Evolutionary conservation across 495 filamentous ascomycete genomes (phyloP).

Genomic region (Penicillium daleae): DNA sequence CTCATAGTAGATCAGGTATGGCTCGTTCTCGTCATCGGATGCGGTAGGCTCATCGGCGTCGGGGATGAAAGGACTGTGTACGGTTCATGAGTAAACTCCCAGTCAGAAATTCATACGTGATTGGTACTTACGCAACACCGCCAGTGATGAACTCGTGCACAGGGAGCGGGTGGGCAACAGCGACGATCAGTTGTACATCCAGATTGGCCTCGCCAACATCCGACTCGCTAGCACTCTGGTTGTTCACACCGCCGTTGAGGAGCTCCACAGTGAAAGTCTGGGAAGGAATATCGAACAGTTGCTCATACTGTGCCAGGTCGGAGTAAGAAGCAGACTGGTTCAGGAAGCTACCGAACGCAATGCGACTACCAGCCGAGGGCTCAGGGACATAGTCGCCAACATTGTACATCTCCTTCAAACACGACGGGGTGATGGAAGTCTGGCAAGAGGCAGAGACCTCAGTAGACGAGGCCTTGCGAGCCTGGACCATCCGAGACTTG

Average conservation of each 20-base stretch:
- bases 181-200: conserved; percentile 67
- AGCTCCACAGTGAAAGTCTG: conserved; percentile 60
- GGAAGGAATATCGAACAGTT: conserved; percentile 37
- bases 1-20: conserved; percentile 66
- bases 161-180: conserved; percentile 58
- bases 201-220: conserved; percentile 65
- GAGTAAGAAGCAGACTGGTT: conserved; percentile 48
- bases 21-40: conserved; percentile 60
- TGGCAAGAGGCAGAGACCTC: conserved; percentile 49
- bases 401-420: conserved; percentile 64
- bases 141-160: conserved; percentile 65
- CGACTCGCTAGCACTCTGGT: conserved; percentile 46
- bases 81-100: too few relatives aligned
- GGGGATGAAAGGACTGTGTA: conserved; percentile 53
- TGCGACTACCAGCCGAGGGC: conserved; percentile 46
- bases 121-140: conserved; percentile 47
- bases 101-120: too few relatives aligned
- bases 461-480: conserved; percentile 15
- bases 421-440: conserved; percentile 57
- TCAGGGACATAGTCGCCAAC: conserved; percentile 52
- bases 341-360: conserved; percentile 63
- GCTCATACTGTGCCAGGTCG: conserved; percentile 39
- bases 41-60: conserved; percentile 58
- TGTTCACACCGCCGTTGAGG: conserved; percentile 58
- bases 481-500: conserved; percentile 18